Evolutionary conservation across 2,329 filamentous ascomycete species (phyloP), one percentile per base, ranked within the genome.

Genomic region (Fusarium goolgardi): DNA sequence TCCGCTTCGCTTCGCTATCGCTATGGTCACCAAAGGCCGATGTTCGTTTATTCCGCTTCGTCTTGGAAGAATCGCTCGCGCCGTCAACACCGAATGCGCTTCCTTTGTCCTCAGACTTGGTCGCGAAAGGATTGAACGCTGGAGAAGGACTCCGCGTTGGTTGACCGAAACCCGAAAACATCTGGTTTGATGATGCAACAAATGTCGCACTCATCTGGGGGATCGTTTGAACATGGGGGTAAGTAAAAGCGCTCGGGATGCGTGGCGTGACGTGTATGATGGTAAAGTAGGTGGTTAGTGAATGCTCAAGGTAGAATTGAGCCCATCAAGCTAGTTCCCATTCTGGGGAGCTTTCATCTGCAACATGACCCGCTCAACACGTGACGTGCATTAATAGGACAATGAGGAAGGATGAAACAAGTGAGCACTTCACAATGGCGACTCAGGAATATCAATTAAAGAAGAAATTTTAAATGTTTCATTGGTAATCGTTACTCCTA

Each of bases 111-210:
- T 60, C 59, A 23, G 69, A 59, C 57, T 71, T 66, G 50, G 57
- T 73, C 46, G 77, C 78, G 73, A 80, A 80, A 21, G 77, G 78
- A 63, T 79, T 80, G 61, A 72, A 70, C 58, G 73, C 75, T 60
- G 76, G 71, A 73, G 78, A 74, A 67, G 75, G 71, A 69, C 72
- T 75, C 68, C 74, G 71, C 75, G 77, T 75, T 71, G 77, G 73
- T 70, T 77, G 76, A 68, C 75, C 73, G 61, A 79, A 75, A 55
- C 76, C 67, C 60, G 78, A 77, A 75, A 78, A 77, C 79, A 81
- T 81, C 72, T 76, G 73, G 72, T 67, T 75, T 71, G 78, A 79
- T 76, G 78, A 78, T 78, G 79, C 79, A 79, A 79, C 78, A 62
- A 64, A 65, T 70, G 78, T 80, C 77, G 78, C 79, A 77, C 73